Percentiles rank a stretch among this genome's conserved stretches.
Evolutionary conservation across 345 rosid genomes (phyloP).

Genomic region (Orychophragmus violaceus): DNA sequence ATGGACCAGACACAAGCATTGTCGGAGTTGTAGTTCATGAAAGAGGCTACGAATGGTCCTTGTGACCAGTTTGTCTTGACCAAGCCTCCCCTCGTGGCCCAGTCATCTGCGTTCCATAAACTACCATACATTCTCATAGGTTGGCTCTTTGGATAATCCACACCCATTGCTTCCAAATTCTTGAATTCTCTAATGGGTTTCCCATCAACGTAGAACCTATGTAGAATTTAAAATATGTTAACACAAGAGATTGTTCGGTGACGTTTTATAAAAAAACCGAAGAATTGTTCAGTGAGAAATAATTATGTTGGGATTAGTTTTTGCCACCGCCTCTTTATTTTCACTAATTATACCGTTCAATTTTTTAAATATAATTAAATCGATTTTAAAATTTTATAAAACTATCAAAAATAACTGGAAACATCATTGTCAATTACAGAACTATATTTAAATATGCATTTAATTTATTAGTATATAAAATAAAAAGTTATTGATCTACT

Average conservation of each 20-base stretch:
- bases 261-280: neutral
- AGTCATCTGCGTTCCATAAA: constrained; percentile 71
- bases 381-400: neutral
- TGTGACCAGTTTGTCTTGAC: constrained; percentile 59
- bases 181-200: constrained; percentile 73
- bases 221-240: neutral
- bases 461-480: too few species aligned
- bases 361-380: neutral
- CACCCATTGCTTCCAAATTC: constrained; percentile 56
- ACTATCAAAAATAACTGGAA: neutral
- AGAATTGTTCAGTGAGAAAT: neutral
- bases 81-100: constrained; percentile 73
- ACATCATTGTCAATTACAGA: too few species aligned
- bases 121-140: constrained; percentile 58
- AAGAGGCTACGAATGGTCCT: constrained; percentile 65
- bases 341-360: neutral
- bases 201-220: constrained; percentile 27
- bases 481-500: too few species aligned
- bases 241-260: neutral
- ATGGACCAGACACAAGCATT: constrained; percentile 45
- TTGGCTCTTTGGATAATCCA: constrained; percentile 56
- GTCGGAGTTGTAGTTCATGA: constrained; percentile 44
- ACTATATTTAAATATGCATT: too few species aligned
- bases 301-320: neutral
- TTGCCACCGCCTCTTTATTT: neutral